Conservation (phyloP, 805 yeast species). For the Saccharomycopsis capsularis region DNA sequence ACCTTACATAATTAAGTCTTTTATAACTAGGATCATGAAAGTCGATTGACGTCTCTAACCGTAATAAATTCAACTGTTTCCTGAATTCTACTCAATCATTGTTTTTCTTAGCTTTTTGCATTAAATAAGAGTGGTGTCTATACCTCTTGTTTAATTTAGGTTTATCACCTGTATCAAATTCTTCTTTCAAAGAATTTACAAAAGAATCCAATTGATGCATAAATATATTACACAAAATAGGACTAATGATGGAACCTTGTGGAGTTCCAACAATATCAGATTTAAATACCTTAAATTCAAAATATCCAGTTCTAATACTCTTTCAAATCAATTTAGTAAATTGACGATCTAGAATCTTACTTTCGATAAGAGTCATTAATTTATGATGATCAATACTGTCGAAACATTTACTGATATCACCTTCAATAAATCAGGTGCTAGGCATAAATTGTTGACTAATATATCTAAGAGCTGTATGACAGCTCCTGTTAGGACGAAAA, state of each 20-base stretch:
- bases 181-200: background rate
- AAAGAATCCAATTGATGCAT: background rate
- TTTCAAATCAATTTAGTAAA: background rate
- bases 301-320: background rate
- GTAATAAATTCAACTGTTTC: background rate
- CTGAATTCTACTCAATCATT: background rate
- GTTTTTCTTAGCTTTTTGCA: background rate
- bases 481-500: background rate
- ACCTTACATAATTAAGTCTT: background rate
- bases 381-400: background rate
- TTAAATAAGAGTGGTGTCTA: background rate
- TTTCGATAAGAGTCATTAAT: no score
- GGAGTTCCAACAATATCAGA: background rate
- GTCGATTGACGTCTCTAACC: background rate
- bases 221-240: background rate
- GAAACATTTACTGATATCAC: background rate
- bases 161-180: no score
- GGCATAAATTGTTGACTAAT: no score
- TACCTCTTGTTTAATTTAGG: background rate
- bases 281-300: background rate
- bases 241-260: background rate
- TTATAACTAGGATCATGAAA: background rate
- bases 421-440: background rate
- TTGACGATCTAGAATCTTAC: background rate
- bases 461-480: background rate